Evolutionary conservation across 1,284 basidiomycete genomes (phyloP).

Genomic region (Inonotus obliquus): DNA sequence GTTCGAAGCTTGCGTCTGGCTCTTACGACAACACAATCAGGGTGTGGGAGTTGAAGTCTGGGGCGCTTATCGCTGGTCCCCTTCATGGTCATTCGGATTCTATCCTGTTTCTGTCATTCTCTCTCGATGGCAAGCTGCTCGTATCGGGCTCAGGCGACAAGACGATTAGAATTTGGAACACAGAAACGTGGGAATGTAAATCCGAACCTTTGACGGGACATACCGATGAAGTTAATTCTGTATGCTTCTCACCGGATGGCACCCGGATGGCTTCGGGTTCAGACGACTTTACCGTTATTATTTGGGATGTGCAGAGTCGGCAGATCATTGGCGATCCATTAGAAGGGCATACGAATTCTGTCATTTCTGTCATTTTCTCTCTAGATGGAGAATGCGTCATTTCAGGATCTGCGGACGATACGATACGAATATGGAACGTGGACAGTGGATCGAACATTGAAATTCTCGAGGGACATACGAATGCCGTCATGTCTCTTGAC

Average conservation of each 20-base stretch:
- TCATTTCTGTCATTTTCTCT: neutral
- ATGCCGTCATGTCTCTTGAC: neutral
- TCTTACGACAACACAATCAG: slow-evolving; percentile 8
- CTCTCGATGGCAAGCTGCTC: neutral
- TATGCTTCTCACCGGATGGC: slow-evolving; percentile 2
- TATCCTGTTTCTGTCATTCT: neutral
- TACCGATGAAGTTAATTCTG: neutral
- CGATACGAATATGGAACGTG: neutral
- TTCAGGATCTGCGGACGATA: neutral
- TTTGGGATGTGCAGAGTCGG: neutral
- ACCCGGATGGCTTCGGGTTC: neutral
- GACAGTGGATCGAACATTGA: neutral
- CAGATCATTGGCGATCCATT: neutral
- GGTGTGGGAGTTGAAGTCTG: slow-evolving; percentile 1
- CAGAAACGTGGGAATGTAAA: neutral
- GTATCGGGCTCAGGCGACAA: neutral
- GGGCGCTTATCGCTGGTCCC: neutral
- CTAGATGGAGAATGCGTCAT: neutral
- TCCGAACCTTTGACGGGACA: neutral
- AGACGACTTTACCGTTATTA: neutral
- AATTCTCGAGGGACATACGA: neutral
- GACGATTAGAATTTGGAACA: neutral
- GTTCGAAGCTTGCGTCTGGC: slow-evolving; percentile 3
- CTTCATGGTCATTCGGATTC: neutral
- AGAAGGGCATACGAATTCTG: neutral